Base-by-base conservation (phyloP, 345 rosid species). In the Linum usitatissimum region DNA sequence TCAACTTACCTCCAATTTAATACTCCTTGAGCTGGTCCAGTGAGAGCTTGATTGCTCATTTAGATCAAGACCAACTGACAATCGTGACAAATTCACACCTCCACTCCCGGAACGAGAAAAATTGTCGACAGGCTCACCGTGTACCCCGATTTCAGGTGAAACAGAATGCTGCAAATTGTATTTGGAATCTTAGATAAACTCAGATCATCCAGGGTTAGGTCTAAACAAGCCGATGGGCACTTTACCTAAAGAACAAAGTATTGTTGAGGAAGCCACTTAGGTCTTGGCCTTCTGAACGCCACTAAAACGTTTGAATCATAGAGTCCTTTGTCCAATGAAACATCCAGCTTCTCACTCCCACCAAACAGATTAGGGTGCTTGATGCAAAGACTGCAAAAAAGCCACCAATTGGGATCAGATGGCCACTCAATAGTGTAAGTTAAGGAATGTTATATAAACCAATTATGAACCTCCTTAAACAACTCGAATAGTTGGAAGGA, bases 291-390 rank as follows among this genome's bases (percentile, higher is more conserved):
- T 77, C 96, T 67, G 63, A 79, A 92, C 74, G 95, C 95, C 58
- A 89, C 71, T 54, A 86, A 61, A n/a, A 86, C 72, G 73, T 86
- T 92, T 49, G 96, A 92, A 81, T 92, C 95, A 70, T 71, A 92
- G 14, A 89, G 75, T 49, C 96, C 98, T 69, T 89, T 92, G 70
- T 92, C 87, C 98, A 86, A 92, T 0, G 91, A 85, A 18, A 92
- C 86, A 70, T 92, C 98, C 17, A 92, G 95, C 86, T 89, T 92
- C 78, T 92, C 98, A 53, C 95, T 92, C 72, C 98, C 98, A 70
- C 96, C 98, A 80, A 89, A 92, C 71, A 92, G 76, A 79, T 92
- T 89, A 9, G 98, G 91, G 76, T 92, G 96, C 71, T 87, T 92
- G 62, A 92, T 79, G 72, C 91, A 86, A 61, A 92, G 86, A 72